Base-by-base conservation (phyloP, 352 stramenopile species). In the Phytophthora fragariae region DNA sequence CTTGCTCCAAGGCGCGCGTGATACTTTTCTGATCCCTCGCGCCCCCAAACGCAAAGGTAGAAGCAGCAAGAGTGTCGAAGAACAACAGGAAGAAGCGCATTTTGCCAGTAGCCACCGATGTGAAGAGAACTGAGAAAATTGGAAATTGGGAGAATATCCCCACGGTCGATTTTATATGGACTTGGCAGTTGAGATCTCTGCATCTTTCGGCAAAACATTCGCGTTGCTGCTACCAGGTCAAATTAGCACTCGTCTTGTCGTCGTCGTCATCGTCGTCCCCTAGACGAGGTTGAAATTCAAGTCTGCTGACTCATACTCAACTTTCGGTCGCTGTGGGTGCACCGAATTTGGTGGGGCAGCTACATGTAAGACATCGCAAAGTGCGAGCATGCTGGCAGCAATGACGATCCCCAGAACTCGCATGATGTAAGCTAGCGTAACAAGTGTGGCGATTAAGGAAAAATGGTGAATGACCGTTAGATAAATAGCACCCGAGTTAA, bases 11-110 rank as follows among this genome's bases (percentile, higher is more conserved):
- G 27, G 19, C 14, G 11, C 46, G 55, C 24, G 41, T 41, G 21
- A 17, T 41, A 15, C 19, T 68, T 12, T 31, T 15, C 27, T 31
- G 27, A 31, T 31, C 2, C 27, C 3, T 31, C 27, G 27, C 27
- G 27, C 27, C 27, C 27, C 27, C 27, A 31, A 31, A 31, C 27
- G 27, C 27, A 31, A 31, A 31, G 27, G 2, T 31, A 31, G 27
- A 31, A 31, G 27, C 27, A 21, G 31, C 21, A 12, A 19, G 10
- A 15, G 37, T 17, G 7, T 12, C 35, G 27, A 58, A 19, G 46
- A 14, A 35, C 46, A 52, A n/a, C 12, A 72, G 6, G 37, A 59
- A 7, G 27, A 31, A 49, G 49, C 27, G 65, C 56, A 72, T 66
- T 35, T 10, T 17, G 24, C 12, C 57, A 52, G n/a, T 1, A 7